A percentile compares a stretch with the other conserved stretches of the same genome.
phyloP scores from a whole-genome alignment of 2,329 filamentous ascomycete species.

The Aspergillus hortae region DNA sequence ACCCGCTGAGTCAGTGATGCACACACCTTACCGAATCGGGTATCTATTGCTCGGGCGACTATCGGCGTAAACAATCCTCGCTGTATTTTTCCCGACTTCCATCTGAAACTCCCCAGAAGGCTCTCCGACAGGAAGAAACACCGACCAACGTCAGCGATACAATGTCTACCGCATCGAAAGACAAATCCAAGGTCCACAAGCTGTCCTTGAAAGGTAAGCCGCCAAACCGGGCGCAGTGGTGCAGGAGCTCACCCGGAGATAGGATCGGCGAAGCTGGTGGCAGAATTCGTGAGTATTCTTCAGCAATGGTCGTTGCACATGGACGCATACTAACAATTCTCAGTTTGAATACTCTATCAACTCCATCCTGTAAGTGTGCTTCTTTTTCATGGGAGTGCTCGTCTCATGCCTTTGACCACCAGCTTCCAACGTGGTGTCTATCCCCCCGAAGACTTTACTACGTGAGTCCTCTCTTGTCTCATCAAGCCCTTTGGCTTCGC shows the following conservation, averaged over 20 bases:
- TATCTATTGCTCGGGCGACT: slow-evolving; percentile 37
- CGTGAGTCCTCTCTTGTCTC: slow-evolving; percentile 52
- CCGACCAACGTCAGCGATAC: slow-evolving; percentile 1
- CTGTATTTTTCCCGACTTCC: slow-evolving; percentile 6
- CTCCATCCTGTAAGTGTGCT: slow-evolving; percentile 71
- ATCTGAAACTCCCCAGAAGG: not conserved
- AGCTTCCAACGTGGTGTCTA: slow-evolving; percentile 83
- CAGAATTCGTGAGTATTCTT: slow-evolving; percentile 77
- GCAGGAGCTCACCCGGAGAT: slow-evolving; percentile 26
- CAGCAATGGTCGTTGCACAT: not conserved
- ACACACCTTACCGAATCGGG: slow-evolving; percentile 14
- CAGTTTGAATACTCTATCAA: slow-evolving; percentile 96
- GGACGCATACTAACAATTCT: slow-evolving; percentile 6
- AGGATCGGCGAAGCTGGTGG: slow-evolving; percentile 79
- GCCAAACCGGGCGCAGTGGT: not conserved
- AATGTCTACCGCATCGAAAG: slow-evolving; percentile 49
- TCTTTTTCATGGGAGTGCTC: not conserved
- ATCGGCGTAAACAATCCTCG: slow-evolving; percentile 35
- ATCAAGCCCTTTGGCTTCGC: too few relatives aligned
- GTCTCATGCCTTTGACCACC: slow-evolving; percentile 17
- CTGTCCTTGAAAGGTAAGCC: slow-evolving; percentile 58
- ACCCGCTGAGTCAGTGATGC: not conserved
- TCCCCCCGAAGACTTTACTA: slow-evolving; percentile 93
- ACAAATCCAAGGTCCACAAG: slow-evolving; percentile 90
- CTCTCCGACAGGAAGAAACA: not conserved